Evolutionary conservation across 805 yeast species (phyloP).

Genomic region (Diddensiella transvaalensis): DNA sequence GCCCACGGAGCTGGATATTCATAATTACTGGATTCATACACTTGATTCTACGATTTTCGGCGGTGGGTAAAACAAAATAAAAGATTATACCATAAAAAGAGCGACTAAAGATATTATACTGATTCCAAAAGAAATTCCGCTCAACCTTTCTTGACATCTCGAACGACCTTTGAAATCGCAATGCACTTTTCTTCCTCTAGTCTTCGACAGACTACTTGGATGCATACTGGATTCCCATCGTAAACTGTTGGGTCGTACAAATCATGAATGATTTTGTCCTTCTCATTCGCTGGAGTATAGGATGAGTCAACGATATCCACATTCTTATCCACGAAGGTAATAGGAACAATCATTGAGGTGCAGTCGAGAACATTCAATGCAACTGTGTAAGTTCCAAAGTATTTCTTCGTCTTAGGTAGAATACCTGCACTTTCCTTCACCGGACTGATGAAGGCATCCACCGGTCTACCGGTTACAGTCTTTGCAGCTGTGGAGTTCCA

Average conservation of each 20-base stretch:
- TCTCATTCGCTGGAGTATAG: conserved; percentile 13
- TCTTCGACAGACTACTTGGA: conserved; percentile 55
- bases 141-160: background rate
- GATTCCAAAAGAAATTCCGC: too few relatives aligned
- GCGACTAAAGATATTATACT: too few relatives aligned
- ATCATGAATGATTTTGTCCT: background rate
- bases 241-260: background rate
- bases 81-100: too few relatives aligned
- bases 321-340: conserved; percentile 22
- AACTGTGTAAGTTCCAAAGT: conserved; percentile 74
- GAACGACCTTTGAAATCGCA: background rate
- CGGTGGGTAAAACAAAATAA: background rate
- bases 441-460: conserved; percentile 13
- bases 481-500: conserved; percentile 8
- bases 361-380: conserved; percentile 69
- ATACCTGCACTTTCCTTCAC: conserved; percentile 68
- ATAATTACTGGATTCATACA: background rate
- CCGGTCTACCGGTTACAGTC: conserved; percentile 39
- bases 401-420: conserved; percentile 54
- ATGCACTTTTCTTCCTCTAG: conserved; percentile 58
- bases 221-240: conserved; percentile 41
- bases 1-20: background rate
- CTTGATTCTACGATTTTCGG: background rate
- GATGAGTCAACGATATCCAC: background rate
- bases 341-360: conserved; percentile 47